These are phyloP conservation scores for Cornus florida DNA, from an alignment of 148 eudicot genomes.

Conservation along the genomic window DNA sequence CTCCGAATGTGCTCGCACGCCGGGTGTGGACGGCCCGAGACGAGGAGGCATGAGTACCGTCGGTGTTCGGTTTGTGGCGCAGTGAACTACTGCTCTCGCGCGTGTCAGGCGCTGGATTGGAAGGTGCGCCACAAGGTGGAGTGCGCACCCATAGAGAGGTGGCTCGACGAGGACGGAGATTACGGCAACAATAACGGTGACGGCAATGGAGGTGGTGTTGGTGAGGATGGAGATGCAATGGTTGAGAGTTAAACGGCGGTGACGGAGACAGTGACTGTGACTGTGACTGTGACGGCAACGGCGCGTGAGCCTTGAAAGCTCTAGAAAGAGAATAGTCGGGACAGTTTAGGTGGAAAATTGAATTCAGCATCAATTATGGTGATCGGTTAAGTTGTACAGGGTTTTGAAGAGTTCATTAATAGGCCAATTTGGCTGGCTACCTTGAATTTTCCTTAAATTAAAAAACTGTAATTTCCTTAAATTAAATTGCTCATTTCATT, in stretches of 20 bases:
- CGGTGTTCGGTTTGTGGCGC: conserved; percentile 60
- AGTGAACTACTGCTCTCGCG: conserved; percentile 62
- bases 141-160: conserved; percentile 41
- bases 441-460: not conserved
- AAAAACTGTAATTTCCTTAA: not conserved
- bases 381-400: not conserved
- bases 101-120: conserved; percentile 74
- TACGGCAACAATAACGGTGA: conserved; percentile 4
- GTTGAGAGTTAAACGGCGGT: conserved; percentile 2
- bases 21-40: conserved; percentile 63
- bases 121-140: conserved; percentile 48
- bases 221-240: conserved; percentile 8
- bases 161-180: conserved; percentile 24
- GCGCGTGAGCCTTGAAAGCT: conserved; percentile 16
- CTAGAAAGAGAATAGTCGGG: not conserved
- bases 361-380: not conserved
- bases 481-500: not conserved
- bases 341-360: not conserved
- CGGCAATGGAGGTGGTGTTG: conserved; percentile 6
- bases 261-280: conserved; percentile 23
- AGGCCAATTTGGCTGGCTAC: not conserved
- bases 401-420: not conserved
- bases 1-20: conserved; percentile 48
- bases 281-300: conserved; percentile 25
- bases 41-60: conserved; percentile 53